phyloP scores from a whole-genome alignment of 2,329 filamentous ascomycete species.

The Colletotrichum gigasporum region DNA sequence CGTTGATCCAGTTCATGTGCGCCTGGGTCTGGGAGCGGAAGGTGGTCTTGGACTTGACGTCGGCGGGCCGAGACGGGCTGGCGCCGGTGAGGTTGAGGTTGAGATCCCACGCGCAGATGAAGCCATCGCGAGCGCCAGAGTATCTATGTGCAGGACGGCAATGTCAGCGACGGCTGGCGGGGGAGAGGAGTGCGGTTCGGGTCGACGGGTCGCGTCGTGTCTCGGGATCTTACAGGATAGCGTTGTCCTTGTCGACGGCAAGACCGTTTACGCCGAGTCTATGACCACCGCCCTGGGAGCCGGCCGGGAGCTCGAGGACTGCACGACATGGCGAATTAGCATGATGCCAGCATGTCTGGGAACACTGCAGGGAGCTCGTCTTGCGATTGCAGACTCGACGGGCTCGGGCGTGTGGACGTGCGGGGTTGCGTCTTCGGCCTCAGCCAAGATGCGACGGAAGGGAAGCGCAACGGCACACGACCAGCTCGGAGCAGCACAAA shows the following conservation, averaged over 20 bases:
- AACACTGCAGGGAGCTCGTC: neutral
- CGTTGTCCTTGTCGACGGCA: slow-evolving; percentile 83
- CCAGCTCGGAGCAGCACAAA: neutral
- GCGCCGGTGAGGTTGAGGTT: slow-evolving; percentile 69
- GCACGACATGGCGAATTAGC: slow-evolving; percentile 21
- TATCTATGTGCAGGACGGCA: slow-evolving; percentile 66
- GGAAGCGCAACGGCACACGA: slow-evolving; percentile 4
- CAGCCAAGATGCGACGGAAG: slow-evolving; percentile 6
- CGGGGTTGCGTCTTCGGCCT: slow-evolving; percentile 10
- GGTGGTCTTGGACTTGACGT: slow-evolving; percentile 52
- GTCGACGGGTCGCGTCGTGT: neutral
- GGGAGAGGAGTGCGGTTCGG: slow-evolving; percentile 20
- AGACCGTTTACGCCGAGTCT: slow-evolving; percentile 94
- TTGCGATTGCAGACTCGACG: neutral
- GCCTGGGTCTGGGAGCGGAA: slow-evolving; percentile 74
- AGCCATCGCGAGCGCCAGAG: slow-evolving; percentile 93
- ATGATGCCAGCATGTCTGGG: neutral
- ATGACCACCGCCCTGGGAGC: slow-evolving; percentile 76
- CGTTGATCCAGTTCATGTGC: slow-evolving; percentile 97
- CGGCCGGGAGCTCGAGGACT: slow-evolving; percentile 68
- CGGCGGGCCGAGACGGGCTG: slow-evolving; percentile 36
- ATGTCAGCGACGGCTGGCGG: neutral
- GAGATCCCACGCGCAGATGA: slow-evolving; percentile 95
- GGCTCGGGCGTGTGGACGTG: slow-evolving; percentile 12
- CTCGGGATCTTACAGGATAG: slow-evolving; percentile 77